Evolutionary conservation across 139 green algal genomes (phyloP).

Genomic region (Coelastrella sp.): DNA sequence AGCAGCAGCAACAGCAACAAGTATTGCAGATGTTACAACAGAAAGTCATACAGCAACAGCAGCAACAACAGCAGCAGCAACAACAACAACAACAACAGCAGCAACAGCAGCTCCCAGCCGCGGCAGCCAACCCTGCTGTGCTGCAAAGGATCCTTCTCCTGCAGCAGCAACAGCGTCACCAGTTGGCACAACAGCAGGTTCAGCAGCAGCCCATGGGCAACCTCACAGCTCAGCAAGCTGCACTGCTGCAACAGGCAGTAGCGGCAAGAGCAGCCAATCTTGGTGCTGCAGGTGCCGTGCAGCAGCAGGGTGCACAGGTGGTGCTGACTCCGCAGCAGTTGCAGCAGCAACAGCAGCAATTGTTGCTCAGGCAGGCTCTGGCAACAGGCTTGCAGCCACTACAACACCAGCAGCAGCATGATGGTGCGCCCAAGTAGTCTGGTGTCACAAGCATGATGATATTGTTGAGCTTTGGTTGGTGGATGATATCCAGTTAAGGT

Average conservation of each 20-base stretch:
- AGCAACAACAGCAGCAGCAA: not conserved
- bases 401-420: not conserved
- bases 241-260: slow-evolving; percentile 1
- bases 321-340: not conserved
- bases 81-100: not conserved
- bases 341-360: not conserved
- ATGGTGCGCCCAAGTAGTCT: not conserved
- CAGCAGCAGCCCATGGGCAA: not conserved
- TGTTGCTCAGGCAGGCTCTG: not conserved
- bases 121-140: too few species aligned
- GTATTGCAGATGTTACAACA: not conserved
- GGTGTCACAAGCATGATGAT: not conserved
- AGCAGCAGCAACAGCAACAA: slow-evolving; percentile 3
- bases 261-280: not conserved
- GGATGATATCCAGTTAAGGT: not conserved
- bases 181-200: slow-evolving; percentile 1
- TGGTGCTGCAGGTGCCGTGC: not conserved
- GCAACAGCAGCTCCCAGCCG: not conserved
- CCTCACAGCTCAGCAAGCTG: not conserved
- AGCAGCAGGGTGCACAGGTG: not conserved
- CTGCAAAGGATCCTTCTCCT: too few species aligned
- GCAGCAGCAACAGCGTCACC: not conserved
- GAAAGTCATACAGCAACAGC: not conserved
- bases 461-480: not conserved
- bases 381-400: not conserved